These are phyloP conservation scores for Monilinia laxa DNA, from an alignment of 2,329 filamentous ascomycete species.

Conservation along the genomic window DNA sequence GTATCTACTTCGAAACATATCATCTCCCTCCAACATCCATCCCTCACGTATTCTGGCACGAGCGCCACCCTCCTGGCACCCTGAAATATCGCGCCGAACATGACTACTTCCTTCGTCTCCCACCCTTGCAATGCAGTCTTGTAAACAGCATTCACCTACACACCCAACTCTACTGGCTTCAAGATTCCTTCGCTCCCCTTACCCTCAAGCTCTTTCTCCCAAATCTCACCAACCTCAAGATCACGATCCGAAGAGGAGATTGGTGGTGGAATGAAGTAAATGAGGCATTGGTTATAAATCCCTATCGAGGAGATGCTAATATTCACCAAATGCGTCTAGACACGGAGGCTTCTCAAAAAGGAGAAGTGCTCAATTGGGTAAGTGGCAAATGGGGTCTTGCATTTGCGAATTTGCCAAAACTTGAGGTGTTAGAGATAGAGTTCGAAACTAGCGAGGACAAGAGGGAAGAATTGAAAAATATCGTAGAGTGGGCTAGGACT, in stretches of 20 bases:
- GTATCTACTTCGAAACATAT: slow-evolving; percentile 33
- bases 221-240: slow-evolving; percentile 29
- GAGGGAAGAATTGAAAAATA: slow-evolving; percentile 29
- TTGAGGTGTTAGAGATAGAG: slow-evolving; percentile 33
- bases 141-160: slow-evolving; percentile 29
- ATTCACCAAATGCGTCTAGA: slow-evolving; percentile 23
- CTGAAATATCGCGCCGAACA: slow-evolving; percentile 15
- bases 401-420: slow-evolving; percentile 25
- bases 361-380: slow-evolving; percentile 15
- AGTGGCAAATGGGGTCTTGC: slow-evolving; percentile 28
- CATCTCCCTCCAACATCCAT: slow-evolving; percentile 29
- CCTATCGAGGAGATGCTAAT: slow-evolving; percentile 22
- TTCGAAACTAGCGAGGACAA: slow-evolving; percentile 35
- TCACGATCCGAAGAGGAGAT: slow-evolving; percentile 34
- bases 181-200: slow-evolving; percentile 25
- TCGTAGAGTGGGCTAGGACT: slow-evolving; percentile 31
- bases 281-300: slow-evolving; percentile 29
- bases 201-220: slow-evolving; percentile 25
- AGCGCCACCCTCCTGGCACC: neutral
- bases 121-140: slow-evolving; percentile 25
- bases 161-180: slow-evolving; percentile 34
- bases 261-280: slow-evolving; percentile 36
- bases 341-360: slow-evolving; percentile 11
- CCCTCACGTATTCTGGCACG: slow-evolving; percentile 33
- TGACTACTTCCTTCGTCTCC: slow-evolving; percentile 23